Percentiles rank a stretch among this genome's conserved stretches.
phyloP scores from a whole-genome alignment of 805 yeast species.

The Monosporozyma aerobia region DNA sequence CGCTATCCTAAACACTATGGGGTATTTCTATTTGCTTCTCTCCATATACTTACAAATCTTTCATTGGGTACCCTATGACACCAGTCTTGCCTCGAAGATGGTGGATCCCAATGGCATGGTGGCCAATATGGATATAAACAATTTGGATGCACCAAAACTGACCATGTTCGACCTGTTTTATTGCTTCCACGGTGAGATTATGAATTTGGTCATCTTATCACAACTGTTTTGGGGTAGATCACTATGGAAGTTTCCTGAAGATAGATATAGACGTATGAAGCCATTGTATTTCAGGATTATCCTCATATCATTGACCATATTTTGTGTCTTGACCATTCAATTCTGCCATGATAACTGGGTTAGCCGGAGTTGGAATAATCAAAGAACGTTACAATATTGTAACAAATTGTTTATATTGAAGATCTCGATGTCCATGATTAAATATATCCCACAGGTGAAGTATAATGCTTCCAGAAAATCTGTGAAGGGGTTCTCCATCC shows the following conservation, averaged over 20 bases:
- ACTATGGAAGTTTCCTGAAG: slow-evolving; percentile 30
- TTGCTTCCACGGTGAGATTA: slow-evolving; percentile 37
- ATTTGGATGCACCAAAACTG: slow-evolving; percentile 30
- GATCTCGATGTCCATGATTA: slow-evolving; percentile 40
- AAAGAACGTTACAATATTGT: slow-evolving; percentile 18
- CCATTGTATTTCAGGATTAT: slow-evolving; percentile 17
- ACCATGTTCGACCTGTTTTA: slow-evolving; percentile 39
- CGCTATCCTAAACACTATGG: slow-evolving; percentile 37
- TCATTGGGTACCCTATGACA: slow-evolving; percentile 20
- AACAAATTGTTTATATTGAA: slow-evolving; percentile 30
- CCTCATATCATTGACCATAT: slow-evolving; percentile 10
- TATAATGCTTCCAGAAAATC: slow-evolving; percentile 73
- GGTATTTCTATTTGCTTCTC: slow-evolving; percentile 36
- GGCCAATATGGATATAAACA: not conserved
- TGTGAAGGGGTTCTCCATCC: slow-evolving; percentile 76
- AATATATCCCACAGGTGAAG: slow-evolving; percentile 71
- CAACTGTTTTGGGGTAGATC: slow-evolving; percentile 32
- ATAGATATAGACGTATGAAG: slow-evolving; percentile 17
- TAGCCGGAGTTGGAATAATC: slow-evolving; percentile 15
- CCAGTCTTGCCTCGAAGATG: not conserved
- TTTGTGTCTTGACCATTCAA: slow-evolving; percentile 9
- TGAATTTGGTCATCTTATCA: slow-evolving; percentile 34
- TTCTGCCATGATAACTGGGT: slow-evolving; percentile 6
- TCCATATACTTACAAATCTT: slow-evolving; percentile 38
- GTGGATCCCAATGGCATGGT: slow-evolving; percentile 17